These are phyloP conservation scores for Aspergillus sp. DNA, from an alignment of 2,329 filamentous ascomycete genomes.

Conservation along the genomic window DNA sequence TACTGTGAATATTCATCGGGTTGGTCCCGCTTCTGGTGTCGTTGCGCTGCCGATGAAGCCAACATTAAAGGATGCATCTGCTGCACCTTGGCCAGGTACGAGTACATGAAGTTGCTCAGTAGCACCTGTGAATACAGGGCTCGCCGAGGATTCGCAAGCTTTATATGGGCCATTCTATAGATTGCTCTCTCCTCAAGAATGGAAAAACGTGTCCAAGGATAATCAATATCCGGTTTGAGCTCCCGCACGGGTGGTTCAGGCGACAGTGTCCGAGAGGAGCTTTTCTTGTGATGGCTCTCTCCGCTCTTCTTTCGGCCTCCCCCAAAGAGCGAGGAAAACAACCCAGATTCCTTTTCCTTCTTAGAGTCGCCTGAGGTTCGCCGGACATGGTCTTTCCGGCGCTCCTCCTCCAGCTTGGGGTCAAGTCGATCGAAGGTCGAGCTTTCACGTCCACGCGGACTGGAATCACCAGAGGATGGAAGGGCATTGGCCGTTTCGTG, in stretches of 20 bases:
- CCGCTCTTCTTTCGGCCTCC: constrained; percentile 84
- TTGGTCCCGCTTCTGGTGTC: constrained; percentile 44
- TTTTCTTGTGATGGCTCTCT: constrained; percentile 69
- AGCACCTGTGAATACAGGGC: constrained; percentile 92
- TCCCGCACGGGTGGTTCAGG: constrained; percentile 74
- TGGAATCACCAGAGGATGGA: constrained; percentile 78
- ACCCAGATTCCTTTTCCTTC: constrained; percentile 80
- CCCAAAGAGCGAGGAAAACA: constrained; percentile 93
- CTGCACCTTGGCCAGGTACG: constrained; percentile 96
- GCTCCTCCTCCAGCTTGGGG: constrained; percentile 64
- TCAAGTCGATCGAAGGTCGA: constrained; percentile 79
- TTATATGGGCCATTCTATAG: constrained; percentile 98
- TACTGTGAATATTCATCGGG: constrained; percentile 45
- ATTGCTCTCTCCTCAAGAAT: constrained; percentile 95
- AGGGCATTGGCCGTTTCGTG: constrained; percentile 80
- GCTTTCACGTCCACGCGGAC: constrained; percentile 67
- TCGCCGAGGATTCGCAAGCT: constrained; percentile 92
- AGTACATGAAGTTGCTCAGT: constrained; percentile 99
- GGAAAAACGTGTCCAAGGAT: constrained; percentile 92
- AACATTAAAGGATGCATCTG: constrained; percentile 97
- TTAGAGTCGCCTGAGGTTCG: constrained; percentile 67
- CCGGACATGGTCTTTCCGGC: constrained; percentile 73
- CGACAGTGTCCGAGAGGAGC: constrained; percentile 69
- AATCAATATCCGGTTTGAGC: constrained; percentile 84
- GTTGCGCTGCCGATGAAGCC: constrained; percentile 73